Conservation (phyloP, 805 yeast species). For the Candida sonorensis region DNA sequence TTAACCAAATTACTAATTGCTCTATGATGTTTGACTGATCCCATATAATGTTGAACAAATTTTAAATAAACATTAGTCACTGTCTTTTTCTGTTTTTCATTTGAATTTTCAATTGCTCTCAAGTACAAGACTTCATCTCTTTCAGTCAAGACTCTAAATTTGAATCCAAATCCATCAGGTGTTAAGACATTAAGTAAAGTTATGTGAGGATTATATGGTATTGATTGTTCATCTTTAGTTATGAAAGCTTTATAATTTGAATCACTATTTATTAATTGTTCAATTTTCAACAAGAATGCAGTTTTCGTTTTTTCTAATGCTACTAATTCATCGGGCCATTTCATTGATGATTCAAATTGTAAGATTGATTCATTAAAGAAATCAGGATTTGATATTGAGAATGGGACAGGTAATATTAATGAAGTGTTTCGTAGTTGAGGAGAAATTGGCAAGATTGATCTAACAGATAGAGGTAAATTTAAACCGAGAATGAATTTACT, state of each 20-base stretch:
- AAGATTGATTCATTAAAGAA: slow-evolving; percentile 75
- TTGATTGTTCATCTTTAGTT: slow-evolving; percentile 53
- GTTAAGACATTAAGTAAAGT: slow-evolving; percentile 59
- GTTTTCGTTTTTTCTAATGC: slow-evolving; percentile 87
- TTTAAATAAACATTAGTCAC: slow-evolving; percentile 57
- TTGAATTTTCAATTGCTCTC: slow-evolving; percentile 63
- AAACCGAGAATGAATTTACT: slow-evolving; percentile 40
- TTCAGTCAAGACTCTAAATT: slow-evolving; percentile 69
- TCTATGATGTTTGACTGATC: slow-evolving; percentile 74
- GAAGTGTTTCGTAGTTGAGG: slow-evolving; percentile 73
- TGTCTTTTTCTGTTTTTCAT: slow-evolving; percentile 50
- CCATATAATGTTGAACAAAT: slow-evolving; percentile 60
- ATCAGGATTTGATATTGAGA: slow-evolving; percentile 66
- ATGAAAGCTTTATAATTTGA: slow-evolving; percentile 52
- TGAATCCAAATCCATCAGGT: slow-evolving; percentile 88
- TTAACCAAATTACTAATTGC: slow-evolving; percentile 65
- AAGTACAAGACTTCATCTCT: slow-evolving; percentile 72
- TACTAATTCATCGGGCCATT: slow-evolving; percentile 90
- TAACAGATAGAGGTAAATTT: slow-evolving; percentile 64
- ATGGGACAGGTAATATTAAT: slow-evolving; percentile 73
- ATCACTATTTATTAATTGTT: slow-evolving; percentile 39
- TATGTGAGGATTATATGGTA: slow-evolving; percentile 59
- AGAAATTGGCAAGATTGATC: slow-evolving; percentile 67
- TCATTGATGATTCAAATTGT: slow-evolving; percentile 83
- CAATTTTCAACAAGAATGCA: slow-evolving; percentile 73